phyloP scores from a whole-genome alignment of 1,139 yeast species.

The Debaryomycetaceae sp. region DNA sequence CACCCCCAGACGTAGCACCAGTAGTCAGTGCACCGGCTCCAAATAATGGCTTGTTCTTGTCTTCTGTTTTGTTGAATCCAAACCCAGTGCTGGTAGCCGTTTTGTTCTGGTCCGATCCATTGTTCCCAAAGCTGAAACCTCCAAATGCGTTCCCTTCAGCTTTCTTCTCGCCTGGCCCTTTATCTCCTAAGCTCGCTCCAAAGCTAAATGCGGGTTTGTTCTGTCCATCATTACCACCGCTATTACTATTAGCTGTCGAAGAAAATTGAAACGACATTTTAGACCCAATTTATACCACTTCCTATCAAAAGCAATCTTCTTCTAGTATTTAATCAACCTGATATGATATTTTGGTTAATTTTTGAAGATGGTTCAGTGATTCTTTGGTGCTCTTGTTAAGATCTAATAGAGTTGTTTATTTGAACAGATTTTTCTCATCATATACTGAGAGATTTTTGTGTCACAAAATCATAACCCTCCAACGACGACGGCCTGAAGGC shows the following conservation, averaged over 20 bases:
- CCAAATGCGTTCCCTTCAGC: not conserved
- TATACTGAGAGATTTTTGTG: not conserved
- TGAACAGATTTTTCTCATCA: not conserved
- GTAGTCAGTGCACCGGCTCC: constrained; percentile 2
- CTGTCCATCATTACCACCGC: not conserved
- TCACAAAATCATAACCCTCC: not conserved
- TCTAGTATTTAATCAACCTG: not conserved
- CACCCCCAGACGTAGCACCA: constrained; percentile 2
- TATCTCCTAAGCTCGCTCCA: not conserved
- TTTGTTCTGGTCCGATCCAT: not conserved
- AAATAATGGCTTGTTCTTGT: constrained; percentile 2
- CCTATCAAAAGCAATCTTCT: not conserved
- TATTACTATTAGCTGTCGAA: not conserved
- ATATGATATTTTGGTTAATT: not conserved
- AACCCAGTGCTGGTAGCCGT: not conserved
- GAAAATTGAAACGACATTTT: constrained; percentile 5
- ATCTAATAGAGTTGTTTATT: not conserved
- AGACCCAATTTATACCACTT: constrained; percentile 1
- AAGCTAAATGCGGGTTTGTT: constrained; percentile 1
- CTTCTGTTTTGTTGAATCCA: not conserved
- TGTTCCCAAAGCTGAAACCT: not conserved
- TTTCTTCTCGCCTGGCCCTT: not conserved
- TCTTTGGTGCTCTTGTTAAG: not conserved
- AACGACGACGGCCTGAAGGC: no score
- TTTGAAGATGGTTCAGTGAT: not conserved